Evolutionary conservation across 345 rosid species (phyloP), one percentile per base, ranked within the genome.

Genomic region (Rhizophora apiculata): DNA sequence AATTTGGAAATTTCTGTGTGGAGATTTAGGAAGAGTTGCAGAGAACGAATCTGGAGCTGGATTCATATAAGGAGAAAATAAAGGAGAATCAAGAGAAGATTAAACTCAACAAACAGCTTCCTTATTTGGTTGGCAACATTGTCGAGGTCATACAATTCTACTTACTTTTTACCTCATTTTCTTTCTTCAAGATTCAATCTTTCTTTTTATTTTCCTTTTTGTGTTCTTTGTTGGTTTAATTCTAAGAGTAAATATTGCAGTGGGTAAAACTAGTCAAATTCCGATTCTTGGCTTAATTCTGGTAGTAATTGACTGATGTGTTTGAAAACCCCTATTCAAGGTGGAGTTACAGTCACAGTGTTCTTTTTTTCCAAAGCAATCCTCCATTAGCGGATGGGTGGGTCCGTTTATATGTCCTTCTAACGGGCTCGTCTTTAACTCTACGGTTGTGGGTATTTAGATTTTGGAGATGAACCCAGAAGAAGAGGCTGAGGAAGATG

Each of bases 1-100:
- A 62, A 20, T 56, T 53, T 60, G 11, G 27, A 27, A 32, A 30
- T 9, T 53, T 30, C 24, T 51, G 31, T 19, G 31, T 30, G 63
- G 67, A 66, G n/a, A 32, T 78, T 29, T 60, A 94, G 99, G 99
- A 95, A 63, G 99, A 95, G 73, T 69, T 83, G 78, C 98, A 92
- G 65, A 80, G 99, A 69, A 84, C 92, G 27, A 92, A 88, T 85
- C 86, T 88, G 1, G 99, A 95, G 76, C 73, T 86, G 56, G 97
- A 95, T 73, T 90, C 99, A 0, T 88, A 67, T 76, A 96, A 89
- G 83, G 99, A 96, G 83, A 96, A 96, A 82, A 84, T 89, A 29
- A 96, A 90, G 79, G 99, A 96, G 88, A 96, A 96, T 64, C 99
- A 89, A 22, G 99, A 96, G 79, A 96, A 96, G 88, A 96, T 96